These are phyloP conservation scores for Clitopilus hobsonii DNA, from an alignment of 768 basidiomycete species.

Conservation along the genomic window DNA sequence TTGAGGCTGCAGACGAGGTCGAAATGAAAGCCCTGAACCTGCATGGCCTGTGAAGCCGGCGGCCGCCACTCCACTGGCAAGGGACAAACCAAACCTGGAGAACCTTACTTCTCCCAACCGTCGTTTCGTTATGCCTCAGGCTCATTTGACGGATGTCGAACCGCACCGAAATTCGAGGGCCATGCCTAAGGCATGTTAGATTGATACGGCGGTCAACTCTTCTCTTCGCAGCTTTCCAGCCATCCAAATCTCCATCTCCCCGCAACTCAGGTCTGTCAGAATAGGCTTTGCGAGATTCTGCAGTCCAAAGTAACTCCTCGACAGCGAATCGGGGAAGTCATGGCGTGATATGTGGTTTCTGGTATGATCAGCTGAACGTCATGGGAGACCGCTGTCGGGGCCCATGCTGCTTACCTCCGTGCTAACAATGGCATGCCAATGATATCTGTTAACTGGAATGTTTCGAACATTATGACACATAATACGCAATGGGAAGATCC, in stretches of 20 bases:
- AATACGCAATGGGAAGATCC: neutral
- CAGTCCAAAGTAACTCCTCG: constrained; percentile 1
- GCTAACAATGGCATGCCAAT: too few relatives aligned
- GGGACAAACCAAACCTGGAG: neutral
- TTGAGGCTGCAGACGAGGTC: neutral
- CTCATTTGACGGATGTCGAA: neutral
- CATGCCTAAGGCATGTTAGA: too few relatives aligned
- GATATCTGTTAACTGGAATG: neutral
- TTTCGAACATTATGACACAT: too few relatives aligned
- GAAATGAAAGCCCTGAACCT: neutral
- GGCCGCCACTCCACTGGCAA: neutral
- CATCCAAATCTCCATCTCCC: constrained; percentile 1
- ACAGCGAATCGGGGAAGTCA: neutral
- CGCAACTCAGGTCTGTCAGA: constrained; percentile 1
- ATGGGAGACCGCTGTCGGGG: constrained; percentile 1
- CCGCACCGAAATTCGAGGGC: neutral
- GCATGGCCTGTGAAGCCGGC: constrained; percentile 1
- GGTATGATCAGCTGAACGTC: neutral
- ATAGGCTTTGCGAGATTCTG: neutral
- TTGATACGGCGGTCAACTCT: too few relatives aligned
- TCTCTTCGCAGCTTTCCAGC: too few relatives aligned
- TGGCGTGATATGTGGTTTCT: neutral
- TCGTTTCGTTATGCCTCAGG: neutral
- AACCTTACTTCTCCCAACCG: neutral
- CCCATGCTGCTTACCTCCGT: neutral